Percentiles rank a stretch among this genome's conserved stretches.
phyloP scores from a whole-genome alignment of 495 filamentous ascomycete species.

The Talaromyces nanjingensis region DNA sequence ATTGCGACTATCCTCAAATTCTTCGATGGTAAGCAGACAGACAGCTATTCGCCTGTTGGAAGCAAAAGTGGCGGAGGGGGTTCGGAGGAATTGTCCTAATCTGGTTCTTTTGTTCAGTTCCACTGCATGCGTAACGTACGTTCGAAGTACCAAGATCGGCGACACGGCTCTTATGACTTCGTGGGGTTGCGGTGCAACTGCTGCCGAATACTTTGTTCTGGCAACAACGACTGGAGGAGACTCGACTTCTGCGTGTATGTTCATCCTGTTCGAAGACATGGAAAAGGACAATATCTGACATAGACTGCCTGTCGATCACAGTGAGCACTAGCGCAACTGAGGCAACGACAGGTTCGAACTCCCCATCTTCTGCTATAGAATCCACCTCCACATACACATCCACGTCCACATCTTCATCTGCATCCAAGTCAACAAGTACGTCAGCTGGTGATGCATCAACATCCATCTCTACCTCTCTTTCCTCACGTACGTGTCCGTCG shows the following conservation, averaged over 20 bases:
- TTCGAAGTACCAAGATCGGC: neutral
- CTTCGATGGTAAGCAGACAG: neutral
- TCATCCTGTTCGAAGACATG: neutral
- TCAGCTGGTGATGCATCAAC: neutral
- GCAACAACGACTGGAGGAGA: neutral
- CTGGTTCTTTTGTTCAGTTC: neutral
- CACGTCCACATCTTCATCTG: neutral
- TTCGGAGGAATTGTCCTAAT: neutral
- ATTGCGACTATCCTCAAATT: conserved; percentile 1
- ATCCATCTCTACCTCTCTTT: neutral
- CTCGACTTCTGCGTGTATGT: neutral
- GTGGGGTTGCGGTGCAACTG: neutral
- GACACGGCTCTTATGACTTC: neutral
- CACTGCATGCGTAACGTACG: neutral
- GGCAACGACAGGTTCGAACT: neutral
- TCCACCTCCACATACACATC: neutral
- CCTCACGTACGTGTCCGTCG: neutral
- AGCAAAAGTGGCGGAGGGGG: neutral
- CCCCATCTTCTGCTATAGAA: neutral
- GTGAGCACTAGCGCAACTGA: neutral
- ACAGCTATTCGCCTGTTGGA: neutral
- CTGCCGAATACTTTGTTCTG: neutral
- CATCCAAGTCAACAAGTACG: neutral
- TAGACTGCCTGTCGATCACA: neutral
- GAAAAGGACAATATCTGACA: neutral